A percentile compares a stretch with the other conserved stretches of the same genome.
Evolutionary conservation across 2,329 filamentous ascomycete species (phyloP).

Genomic region (Rosellinia necatrix): DNA sequence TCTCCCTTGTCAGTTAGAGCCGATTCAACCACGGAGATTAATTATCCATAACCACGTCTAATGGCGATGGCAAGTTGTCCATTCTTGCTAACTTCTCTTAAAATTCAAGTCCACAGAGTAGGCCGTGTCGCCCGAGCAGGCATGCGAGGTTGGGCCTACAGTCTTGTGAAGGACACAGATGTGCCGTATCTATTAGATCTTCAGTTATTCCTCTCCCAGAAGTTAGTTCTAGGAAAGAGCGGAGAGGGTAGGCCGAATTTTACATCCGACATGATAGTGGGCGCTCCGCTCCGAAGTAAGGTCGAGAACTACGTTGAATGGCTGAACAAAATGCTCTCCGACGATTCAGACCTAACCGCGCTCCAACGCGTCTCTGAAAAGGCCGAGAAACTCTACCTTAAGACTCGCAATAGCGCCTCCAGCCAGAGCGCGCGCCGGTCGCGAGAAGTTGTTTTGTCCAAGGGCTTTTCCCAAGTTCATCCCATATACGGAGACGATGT

Average conservation of each 20-base stretch:
- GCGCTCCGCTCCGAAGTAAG: constrained; percentile 71
- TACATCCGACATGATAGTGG: constrained; percentile 82
- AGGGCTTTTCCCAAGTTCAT: constrained; percentile 76
- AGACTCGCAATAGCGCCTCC: constrained; percentile 87
- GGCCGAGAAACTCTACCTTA: constrained; percentile 90
- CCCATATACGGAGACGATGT: constrained; percentile 76
- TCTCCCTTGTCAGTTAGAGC: no score
- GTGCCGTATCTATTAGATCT: constrained; percentile 91
- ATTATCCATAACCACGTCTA: no score
- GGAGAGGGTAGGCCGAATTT: constrained; percentile 66
- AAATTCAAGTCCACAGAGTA: constrained; percentile 75
- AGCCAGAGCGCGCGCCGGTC: constrained; percentile 87
- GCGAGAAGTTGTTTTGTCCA: constrained; percentile 73
- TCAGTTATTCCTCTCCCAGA: constrained; percentile 90
- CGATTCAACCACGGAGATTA: no score
- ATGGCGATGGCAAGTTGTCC: no score
- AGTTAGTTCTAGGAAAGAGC: constrained; percentile 75
- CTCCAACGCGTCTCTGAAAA: constrained; percentile 78
- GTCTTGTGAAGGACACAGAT: constrained; percentile 84
- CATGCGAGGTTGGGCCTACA: constrained; percentile 92
- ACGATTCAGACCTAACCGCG: constrained; percentile 72
- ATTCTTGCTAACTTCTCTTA: constrained; percentile 3
- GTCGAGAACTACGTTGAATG: constrained; percentile 81
- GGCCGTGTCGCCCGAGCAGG: constrained; percentile 95
- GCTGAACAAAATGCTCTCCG: constrained; percentile 76